A percentile compares a stretch with the other conserved stretches of the same genome.
phyloP scores from a whole-genome alignment of 768 basidiomycete genomes.

The Gymnopilus junonius region DNA sequence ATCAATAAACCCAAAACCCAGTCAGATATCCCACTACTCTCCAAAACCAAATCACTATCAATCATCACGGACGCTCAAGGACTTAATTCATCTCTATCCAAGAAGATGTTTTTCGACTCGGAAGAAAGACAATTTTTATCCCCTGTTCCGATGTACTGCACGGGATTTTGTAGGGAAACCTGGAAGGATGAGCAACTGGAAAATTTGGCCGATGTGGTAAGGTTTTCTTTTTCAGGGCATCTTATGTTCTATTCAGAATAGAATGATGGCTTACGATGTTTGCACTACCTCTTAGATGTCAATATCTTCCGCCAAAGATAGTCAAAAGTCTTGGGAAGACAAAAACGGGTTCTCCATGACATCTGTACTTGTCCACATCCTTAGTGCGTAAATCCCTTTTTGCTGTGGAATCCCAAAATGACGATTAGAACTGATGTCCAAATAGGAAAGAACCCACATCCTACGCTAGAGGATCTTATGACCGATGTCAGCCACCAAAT shows the following conservation, averaged over 20 bases:
- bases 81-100: neutral
- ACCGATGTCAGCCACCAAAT: constrained; percentile 37
- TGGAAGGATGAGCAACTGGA: constrained; percentile 1
- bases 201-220: constrained; percentile 33
- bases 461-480: constrained; percentile 32
- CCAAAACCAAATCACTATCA: constrained; percentile 11
- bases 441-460: constrained; percentile 33
- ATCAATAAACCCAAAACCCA: neutral
- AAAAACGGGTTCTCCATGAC: constrained; percentile 42
- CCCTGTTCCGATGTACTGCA: constrained; percentile 32
- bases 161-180: constrained; percentile 33
- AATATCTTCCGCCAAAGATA: constrained; percentile 40
- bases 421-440: neutral
- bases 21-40: neutral
- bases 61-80: constrained; percentile 18
- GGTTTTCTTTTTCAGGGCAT: constrained; percentile 6
- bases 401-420: too few relatives aligned
- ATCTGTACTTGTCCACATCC: constrained; percentile 24
- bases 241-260: neutral
- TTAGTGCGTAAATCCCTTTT: constrained; percentile 11
- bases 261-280: neutral
- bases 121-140: constrained; percentile 29
- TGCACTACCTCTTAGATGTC: constrained; percentile 33
- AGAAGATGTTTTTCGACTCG: constrained; percentile 13
- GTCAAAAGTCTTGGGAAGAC: constrained; percentile 42